phyloP scores from a whole-genome alignment of 176 grass and related monocot genomes.

The Avena atlantica region DNA sequence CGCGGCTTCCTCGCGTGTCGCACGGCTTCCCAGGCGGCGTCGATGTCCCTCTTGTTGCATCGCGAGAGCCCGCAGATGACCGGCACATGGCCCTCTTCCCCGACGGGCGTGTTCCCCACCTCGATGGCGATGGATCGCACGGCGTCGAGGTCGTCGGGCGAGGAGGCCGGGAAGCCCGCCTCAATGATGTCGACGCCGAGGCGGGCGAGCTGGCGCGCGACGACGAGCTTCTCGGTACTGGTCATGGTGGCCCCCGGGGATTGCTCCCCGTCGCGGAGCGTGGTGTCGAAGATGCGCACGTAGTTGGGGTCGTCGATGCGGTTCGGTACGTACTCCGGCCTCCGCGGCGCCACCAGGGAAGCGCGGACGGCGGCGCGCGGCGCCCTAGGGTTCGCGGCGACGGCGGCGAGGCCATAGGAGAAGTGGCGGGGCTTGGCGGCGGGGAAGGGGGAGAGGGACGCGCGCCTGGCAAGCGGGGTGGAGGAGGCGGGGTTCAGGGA shows the following conservation, averaged over 20 bases:
- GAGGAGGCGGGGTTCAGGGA: slow-evolving; percentile 31
- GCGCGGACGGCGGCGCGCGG: slow-evolving; percentile 29
- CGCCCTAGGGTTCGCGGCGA: slow-evolving; percentile 10
- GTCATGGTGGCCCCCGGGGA: slow-evolving; percentile 93
- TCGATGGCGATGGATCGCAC: slow-evolving; percentile 91
- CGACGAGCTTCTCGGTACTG: slow-evolving; percentile 78
- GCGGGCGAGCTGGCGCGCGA: slow-evolving; percentile 79
- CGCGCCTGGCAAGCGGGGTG: slow-evolving; percentile 4
- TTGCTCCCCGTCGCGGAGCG: slow-evolving; percentile 91
- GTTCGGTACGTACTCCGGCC: slow-evolving; percentile 57
- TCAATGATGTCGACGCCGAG: slow-evolving; percentile 96
- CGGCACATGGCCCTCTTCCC: slow-evolving; percentile 66
- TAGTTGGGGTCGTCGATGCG: slow-evolving; percentile 81
- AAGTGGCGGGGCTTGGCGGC: slow-evolving; percentile 13
- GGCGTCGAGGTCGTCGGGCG: slow-evolving; percentile 91
- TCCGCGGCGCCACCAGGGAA: not conserved
- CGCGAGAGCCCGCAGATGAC: slow-evolving; percentile 88
- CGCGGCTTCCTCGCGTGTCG: slow-evolving; percentile 67
- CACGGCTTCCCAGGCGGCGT: slow-evolving; percentile 94
- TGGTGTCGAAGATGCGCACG: slow-evolving; percentile 94
- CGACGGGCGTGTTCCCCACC: slow-evolving; percentile 68
- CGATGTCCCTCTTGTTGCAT: slow-evolving; percentile 76
- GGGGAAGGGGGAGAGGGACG: not conserved
- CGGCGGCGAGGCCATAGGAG: slow-evolving; percentile 35
- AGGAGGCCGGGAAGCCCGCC: slow-evolving; percentile 86